Percentiles rank a stretch among this genome's conserved stretches.
These are phyloP conservation scores for Dissoconium aciculare DNA, from an alignment of 2,329 filamentous ascomycete species.

Conservation along the genomic window DNA sequence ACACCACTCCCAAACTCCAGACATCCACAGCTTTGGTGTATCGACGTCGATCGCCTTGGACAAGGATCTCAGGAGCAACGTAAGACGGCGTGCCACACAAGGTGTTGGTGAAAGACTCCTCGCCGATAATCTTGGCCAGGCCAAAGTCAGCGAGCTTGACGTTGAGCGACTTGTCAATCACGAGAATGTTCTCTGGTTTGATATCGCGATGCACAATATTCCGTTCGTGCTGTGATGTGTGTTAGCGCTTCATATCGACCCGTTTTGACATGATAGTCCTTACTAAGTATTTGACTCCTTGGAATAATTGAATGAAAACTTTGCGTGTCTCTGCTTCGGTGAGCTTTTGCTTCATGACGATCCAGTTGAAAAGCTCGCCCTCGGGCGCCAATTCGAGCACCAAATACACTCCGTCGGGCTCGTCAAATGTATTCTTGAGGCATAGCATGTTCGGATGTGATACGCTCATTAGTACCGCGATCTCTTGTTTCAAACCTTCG, in stretches of 20 bases:
- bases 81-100: constrained; percentile 81
- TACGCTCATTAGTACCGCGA: constrained; percentile 92
- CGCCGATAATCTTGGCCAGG: constrained; percentile 93
- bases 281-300: constrained; percentile 90
- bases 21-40: constrained; percentile 94
- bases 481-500: constrained; percentile 83
- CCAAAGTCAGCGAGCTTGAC: constrained; percentile 95
- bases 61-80: constrained; percentile 87
- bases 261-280: constrained; percentile 25
- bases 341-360: constrained; percentile 79
- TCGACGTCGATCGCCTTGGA: constrained; percentile 63
- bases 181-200: constrained; percentile 89
- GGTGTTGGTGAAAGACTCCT: constrained; percentile 94
- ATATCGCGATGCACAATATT: constrained; percentile 97
- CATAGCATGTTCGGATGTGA: constrained; percentile 87
- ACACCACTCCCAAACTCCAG: constrained; percentile 92
- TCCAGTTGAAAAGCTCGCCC: constrained; percentile 91
- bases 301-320: constrained; percentile 80
- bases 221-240: constrained; percentile 65
- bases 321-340: constrained; percentile 71
- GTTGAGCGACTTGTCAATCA: constrained; percentile 69
- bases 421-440: constrained; percentile 88
- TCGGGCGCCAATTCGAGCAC: constrained; percentile 81
- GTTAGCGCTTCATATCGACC: too few relatives aligned
- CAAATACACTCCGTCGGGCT: constrained; percentile 77